Evolutionary conservation across 1,284 basidiomycete genomes (phyloP), one percentile per base, ranked within the genome.

Genomic region (Pterula multifida): DNA sequence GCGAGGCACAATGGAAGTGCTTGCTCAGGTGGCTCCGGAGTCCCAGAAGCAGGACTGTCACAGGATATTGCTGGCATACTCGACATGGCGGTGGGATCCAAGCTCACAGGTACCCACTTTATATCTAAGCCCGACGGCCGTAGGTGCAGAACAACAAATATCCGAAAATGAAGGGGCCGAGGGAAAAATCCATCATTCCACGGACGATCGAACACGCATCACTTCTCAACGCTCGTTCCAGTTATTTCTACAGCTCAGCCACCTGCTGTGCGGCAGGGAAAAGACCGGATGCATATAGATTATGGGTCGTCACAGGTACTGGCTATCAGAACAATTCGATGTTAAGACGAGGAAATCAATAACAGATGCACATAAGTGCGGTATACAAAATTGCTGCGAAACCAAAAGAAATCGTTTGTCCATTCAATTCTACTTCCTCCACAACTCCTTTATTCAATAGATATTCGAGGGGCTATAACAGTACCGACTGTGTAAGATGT

Each of bases 391-490:
- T n/a, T n/a, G 32, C n/a, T 11, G 11, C 11, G n/a, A n/a, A n/a
- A n/a, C n/a, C n/a, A n/a, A n/a, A n/a, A n/a, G n/a, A n/a, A n/a
- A n/a, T n/a, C n/a, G n/a, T n/a, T n/a, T n/a, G n/a, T n/a, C n/a
- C n/a, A n/a, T n/a, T n/a, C n/a, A n/a, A n/a, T n/a, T n/a, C n/a
- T n/a, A n/a, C n/a, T 19, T 42, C 6, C 13, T 6, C 13, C 6
- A 42, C n/a, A 42, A 42, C 4, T 42, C 4, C 39, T 66, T n/a
- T 57, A 76, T 54, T 76, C 73, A 49, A 76, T 76, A 28, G 72
- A 74, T 58, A 76, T 71, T 48, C 72, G 65, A 36, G 65, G 66
- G n/a, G 60, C 65, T 36, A 73, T 52, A 3, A 67, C 60, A n/a
- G 63, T 54, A 35, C 73, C 73, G 36, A 59, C 62, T 21, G 57